Conservation (phyloP, 2,329 filamentous ascomycete genomes). For the Penicillium sp. region DNA sequence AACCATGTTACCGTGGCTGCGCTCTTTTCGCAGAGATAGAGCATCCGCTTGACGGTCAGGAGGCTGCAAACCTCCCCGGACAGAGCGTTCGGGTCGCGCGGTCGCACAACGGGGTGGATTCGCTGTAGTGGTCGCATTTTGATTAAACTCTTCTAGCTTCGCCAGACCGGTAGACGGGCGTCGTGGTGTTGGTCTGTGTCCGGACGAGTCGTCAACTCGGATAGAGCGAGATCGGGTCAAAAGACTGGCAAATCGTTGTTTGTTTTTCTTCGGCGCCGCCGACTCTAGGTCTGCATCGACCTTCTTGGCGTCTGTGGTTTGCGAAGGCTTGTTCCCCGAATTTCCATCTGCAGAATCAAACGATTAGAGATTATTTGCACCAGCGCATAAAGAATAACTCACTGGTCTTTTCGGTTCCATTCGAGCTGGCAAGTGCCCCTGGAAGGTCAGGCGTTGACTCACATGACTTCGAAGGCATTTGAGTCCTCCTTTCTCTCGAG, state of each 20-base stretch:
- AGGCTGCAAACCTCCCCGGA: slow-evolving; percentile 61
- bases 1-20: slow-evolving; percentile 39
- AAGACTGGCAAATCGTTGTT: slow-evolving; percentile 47
- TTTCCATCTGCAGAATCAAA: slow-evolving; percentile 18
- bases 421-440: slow-evolving; percentile 29
- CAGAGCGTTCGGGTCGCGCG: slow-evolving; percentile 64
- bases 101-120: slow-evolving; percentile 62
- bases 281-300: slow-evolving; percentile 30
- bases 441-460: slow-evolving; percentile 46
- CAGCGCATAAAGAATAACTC: slow-evolving; percentile 8
- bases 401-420: slow-evolving; percentile 30
- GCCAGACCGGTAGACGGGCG: slow-evolving; percentile 43
- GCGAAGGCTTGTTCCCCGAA: slow-evolving; percentile 23
- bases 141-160: slow-evolving; percentile 38
- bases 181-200: slow-evolving; percentile 32
- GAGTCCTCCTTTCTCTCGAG: slow-evolving; percentile 44
- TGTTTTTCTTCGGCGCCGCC: slow-evolving; percentile 40
- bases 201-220: slow-evolving; percentile 43
- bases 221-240: slow-evolving; percentile 48
- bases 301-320: slow-evolving; percentile 28
- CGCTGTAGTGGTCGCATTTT: slow-evolving; percentile 39
- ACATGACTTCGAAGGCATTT: slow-evolving; percentile 37
- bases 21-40: slow-evolving; percentile 36
- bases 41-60: slow-evolving; percentile 59
- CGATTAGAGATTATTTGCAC: slow-evolving; percentile 5